Percentiles rank a stretch among this genome's conserved stretches.
Conservation (phyloP, 345 rosid genomes). For the Eucalyptus guilfoylei region DNA sequence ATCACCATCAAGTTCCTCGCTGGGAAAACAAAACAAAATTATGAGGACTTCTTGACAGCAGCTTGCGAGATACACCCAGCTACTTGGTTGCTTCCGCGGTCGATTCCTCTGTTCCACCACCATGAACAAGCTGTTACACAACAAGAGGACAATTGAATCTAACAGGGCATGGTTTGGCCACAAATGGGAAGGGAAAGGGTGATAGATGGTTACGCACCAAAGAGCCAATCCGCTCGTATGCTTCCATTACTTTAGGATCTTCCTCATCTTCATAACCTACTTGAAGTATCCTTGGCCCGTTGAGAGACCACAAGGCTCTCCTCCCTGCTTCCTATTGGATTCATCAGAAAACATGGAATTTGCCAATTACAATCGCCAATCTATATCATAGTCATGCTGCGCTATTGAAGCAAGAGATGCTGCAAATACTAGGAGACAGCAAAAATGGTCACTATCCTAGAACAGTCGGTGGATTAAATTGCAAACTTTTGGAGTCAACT, state of each 20-base stretch:
- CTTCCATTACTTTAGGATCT: slow-evolving; percentile 86
- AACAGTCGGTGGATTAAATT: neutral
- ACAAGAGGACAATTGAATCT: neutral
- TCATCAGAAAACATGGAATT: neutral
- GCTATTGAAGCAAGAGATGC: neutral
- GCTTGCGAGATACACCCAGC: neutral
- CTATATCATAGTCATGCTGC: neutral
- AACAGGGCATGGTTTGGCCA: neutral
- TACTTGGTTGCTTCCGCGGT: slow-evolving; percentile 19
- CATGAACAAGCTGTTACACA: slow-evolving; percentile 44
- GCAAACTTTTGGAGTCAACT: neutral
- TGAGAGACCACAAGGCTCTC: slow-evolving; percentile 82
- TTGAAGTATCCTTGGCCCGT: slow-evolving; percentile 77
- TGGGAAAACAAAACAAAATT: neutral
- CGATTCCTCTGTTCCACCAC: slow-evolving; percentile 24
- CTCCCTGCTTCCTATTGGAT: slow-evolving; percentile 62
- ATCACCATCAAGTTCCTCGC: neutral
- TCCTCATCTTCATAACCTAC: slow-evolving; percentile 84
- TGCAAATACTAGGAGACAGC: neutral
- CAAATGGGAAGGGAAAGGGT: neutral
- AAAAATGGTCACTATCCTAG: neutral
- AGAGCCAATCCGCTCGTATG: slow-evolving; percentile 77
- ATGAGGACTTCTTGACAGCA: neutral
- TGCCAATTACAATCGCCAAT: neutral
- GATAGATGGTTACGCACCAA: slow-evolving; percentile 30